Evolutionary conservation across 371 early-diverging fungal genomes (phyloP).

Genomic region (Funneliformis caledonium): DNA sequence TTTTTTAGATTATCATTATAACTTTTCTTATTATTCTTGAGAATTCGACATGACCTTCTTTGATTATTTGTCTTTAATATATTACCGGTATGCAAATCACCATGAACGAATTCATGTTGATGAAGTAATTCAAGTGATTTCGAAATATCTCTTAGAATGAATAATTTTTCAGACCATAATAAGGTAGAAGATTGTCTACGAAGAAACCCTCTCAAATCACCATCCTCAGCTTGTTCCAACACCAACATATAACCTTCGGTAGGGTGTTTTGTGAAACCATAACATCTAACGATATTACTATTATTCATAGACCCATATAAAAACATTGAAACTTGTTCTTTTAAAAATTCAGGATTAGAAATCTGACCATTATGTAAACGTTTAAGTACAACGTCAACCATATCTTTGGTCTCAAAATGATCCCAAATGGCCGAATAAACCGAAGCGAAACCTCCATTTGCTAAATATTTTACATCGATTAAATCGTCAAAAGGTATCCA

Average conservation of each 20-base stretch:
- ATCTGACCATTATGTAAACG: constrained; percentile 15
- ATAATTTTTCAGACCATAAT: constrained; percentile 16
- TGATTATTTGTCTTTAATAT: background rate
- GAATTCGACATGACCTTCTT: background rate
- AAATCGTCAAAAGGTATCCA: constrained; percentile 34
- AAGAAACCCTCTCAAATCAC: constrained; percentile 19
- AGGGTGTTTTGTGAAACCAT: constrained; percentile 25
- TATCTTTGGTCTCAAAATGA: background rate
- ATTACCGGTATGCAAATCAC: constrained; percentile 39
- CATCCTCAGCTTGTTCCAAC: constrained; percentile 23
- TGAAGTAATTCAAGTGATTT: constrained; percentile 22
- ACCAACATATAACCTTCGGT: constrained; percentile 31
- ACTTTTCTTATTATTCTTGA: background rate
- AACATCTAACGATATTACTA: constrained; percentile 8
- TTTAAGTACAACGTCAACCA: constrained; percentile 22
- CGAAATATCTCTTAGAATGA: constrained; percentile 10
- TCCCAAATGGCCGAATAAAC: constrained; percentile 34
- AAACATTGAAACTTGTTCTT: constrained; percentile 21
- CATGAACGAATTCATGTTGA: constrained; percentile 7
- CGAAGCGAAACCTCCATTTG: constrained; percentile 28
- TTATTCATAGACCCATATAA: background rate
- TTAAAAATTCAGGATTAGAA: constrained; percentile 29
- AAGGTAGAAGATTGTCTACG: background rate
- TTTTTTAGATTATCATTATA: too few relatives aligned
- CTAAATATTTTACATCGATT: background rate